Evolutionary conservation across 2,329 filamentous ascomycete genomes (phyloP), one percentile per base, ranked within the genome.

Genomic region (Fusarium paranaense): DNA sequence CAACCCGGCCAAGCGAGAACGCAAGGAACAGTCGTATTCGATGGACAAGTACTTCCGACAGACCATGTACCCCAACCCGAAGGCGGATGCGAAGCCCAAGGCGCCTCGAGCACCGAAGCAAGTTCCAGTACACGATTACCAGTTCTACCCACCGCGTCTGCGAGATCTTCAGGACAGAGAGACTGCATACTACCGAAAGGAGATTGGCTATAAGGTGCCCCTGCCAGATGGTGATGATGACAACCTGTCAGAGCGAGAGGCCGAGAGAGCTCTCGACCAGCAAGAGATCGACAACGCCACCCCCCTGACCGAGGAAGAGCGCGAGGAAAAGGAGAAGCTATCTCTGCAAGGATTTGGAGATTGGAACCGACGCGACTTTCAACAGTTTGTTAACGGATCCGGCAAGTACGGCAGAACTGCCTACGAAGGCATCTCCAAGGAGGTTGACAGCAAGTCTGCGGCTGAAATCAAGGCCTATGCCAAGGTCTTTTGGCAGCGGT

Each of bases 1-100:
- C 85, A 98, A 99, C 79, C 97, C 97, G 3, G 92, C 96, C 18
- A 99, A 99, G 87, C 95, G 97, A 83, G 97, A 99, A 85, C 94
- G 97, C 79, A 99, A 98, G 83, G 96, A 98, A 80, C 95, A 98
- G 81, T 95, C 95, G 6, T 99, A 99, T 82, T 98, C 96, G 0
- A 98, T 99, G 86, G 97, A 99, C 82, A 97, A 98, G 83, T 99
- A 99, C 85, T 99, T 98, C 85, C 93, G 96, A 75, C 92, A 97
- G 78, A 94, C 95, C 11, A 90, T 99, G 80, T 93, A 94, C 78
- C 88, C 88, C 13, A 89, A 90, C 38, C 97, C 94, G 91, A 95
- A 82, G 91, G 92, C 94, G 42, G 95, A 98, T 71, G 90, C 94
- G 30, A 98, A 98, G 83, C 95, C 96, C 10, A 98, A 98, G 84